phyloP scores from a whole-genome alignment of 2,329 filamentous ascomycete species.

The Berkeleyomyces basicola region DNA sequence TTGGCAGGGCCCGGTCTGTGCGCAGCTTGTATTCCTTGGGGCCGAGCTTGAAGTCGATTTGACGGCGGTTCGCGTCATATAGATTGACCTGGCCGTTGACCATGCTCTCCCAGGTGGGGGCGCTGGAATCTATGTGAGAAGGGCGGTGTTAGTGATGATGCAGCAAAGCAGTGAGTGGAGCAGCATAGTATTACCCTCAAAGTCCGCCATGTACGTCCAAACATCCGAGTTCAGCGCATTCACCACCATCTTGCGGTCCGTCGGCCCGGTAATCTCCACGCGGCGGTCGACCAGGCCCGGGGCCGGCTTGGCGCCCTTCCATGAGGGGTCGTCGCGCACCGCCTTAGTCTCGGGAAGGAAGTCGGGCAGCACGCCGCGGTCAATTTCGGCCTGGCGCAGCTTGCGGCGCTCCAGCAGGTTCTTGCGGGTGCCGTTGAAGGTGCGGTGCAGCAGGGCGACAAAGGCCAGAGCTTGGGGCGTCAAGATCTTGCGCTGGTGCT shows the following conservation, averaged over 20 bases:
- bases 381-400: slow-evolving; percentile 78
- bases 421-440: slow-evolving; percentile 84
- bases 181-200: slow-evolving; percentile 51
- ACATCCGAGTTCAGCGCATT: slow-evolving; percentile 93
- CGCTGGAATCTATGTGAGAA: slow-evolving; percentile 56
- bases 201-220: slow-evolving; percentile 99
- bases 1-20: slow-evolving; percentile 69
- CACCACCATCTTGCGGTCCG: slow-evolving; percentile 97
- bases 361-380: slow-evolving; percentile 75
- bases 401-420: slow-evolving; percentile 72
- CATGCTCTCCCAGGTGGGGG: slow-evolving; percentile 99
- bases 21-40: slow-evolving; percentile 95
- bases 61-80: slow-evolving; percentile 83
- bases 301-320: slow-evolving; percentile 82
- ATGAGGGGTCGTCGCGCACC: slow-evolving; percentile 84
- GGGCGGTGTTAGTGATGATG: not conserved
- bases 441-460: slow-evolving; percentile 83
- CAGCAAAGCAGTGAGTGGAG: not conserved
- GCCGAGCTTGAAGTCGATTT: slow-evolving; percentile 93
- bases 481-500: slow-evolving; percentile 76
- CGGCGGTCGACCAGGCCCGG: slow-evolving; percentile 85
- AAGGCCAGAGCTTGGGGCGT: slow-evolving; percentile 82
- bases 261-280: slow-evolving; percentile 93
- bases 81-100: slow-evolving; percentile 96
- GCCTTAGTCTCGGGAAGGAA: slow-evolving; percentile 92